A percentile compares a stretch with the other conserved stretches of the same genome.
phyloP scores from a whole-genome alignment of 257 asterid genomes.

The Apocynum venetum region DNA sequence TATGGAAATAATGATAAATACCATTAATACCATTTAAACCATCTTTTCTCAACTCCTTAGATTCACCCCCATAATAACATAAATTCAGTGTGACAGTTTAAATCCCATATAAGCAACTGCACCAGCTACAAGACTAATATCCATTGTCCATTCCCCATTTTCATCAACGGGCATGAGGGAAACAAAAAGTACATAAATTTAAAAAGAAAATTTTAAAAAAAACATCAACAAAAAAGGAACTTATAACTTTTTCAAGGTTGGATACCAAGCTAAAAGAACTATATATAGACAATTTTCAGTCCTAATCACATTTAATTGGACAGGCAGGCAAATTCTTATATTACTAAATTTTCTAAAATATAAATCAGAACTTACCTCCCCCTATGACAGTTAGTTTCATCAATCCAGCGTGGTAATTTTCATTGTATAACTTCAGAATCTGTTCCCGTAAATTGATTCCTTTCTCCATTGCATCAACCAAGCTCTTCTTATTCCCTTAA shows the following conservation, averaged over 20 bases:
- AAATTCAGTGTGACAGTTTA: not conserved
- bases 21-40: not conserved
- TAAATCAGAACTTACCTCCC: slow-evolving; percentile 55
- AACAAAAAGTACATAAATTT: not conserved
- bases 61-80: not conserved
- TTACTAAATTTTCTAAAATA: not conserved
- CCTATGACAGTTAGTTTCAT: slow-evolving; percentile 95
- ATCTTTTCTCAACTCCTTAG: not conserved
- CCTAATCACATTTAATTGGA: not conserved
- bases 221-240: not conserved
- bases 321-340: not conserved
- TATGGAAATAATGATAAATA: not conserved
- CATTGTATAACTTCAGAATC: slow-evolving; percentile 65
- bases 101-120: not conserved
- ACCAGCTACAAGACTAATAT: not conserved
- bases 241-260: not conserved
- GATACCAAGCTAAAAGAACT: not conserved
- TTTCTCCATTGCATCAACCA: slow-evolving; percentile 80
- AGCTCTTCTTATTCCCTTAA: slow-evolving; percentile 92
- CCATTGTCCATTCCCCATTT: not conserved
- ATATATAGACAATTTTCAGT: not conserved
- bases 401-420: slow-evolving; percentile 69
- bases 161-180: not conserved
- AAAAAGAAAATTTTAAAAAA: no score
- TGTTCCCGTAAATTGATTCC: slow-evolving; percentile 82